Evolutionary conservation across 2,329 filamentous ascomycete genomes (phyloP).

Genomic region (Trichoderma sp.): DNA sequence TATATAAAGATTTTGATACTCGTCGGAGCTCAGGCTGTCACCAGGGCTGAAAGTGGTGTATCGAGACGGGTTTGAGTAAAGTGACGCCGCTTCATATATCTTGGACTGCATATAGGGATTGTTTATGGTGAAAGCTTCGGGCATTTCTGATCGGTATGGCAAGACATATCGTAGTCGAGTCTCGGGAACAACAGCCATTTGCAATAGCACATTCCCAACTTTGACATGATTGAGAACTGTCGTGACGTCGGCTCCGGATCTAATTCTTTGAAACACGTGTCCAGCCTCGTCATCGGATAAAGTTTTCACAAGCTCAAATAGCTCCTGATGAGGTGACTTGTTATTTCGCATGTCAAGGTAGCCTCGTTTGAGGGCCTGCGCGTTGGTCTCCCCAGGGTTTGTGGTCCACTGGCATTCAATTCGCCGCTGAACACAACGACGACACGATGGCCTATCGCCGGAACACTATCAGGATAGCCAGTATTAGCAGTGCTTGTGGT

Average conservation of each 20-base stretch:
- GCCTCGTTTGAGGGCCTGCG: background rate
- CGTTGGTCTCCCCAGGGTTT: background rate
- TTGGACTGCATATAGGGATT: constrained; percentile 34
- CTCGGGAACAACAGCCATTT: constrained; percentile 41
- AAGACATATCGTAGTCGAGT: constrained; percentile 42
- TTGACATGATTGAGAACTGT: constrained; percentile 40
- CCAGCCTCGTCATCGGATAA: background rate
- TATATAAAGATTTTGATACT: constrained; percentile 31
- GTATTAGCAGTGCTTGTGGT: background rate
- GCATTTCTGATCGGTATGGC: constrained; percentile 36
- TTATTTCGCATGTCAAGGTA: background rate
- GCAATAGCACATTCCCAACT: constrained; percentile 42
- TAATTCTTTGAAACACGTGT: constrained; percentile 4
- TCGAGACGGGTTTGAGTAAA: background rate
- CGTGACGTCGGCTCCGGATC: background rate
- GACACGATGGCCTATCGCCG: constrained; percentile 5
- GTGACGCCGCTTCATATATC: constrained; percentile 30
- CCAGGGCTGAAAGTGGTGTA: too few species aligned
- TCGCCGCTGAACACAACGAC: background rate
- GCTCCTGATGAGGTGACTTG: background rate
- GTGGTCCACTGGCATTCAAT: background rate
- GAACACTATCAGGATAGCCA: background rate
- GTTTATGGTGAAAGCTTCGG: constrained; percentile 32
- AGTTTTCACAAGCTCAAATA: background rate
- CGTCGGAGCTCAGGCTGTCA: background rate